A percentile compares a stretch with the other conserved stretches of the same genome.
phyloP scores from a whole-genome alignment of 208 protist species.

The Wallacemonas sp. region DNA sequence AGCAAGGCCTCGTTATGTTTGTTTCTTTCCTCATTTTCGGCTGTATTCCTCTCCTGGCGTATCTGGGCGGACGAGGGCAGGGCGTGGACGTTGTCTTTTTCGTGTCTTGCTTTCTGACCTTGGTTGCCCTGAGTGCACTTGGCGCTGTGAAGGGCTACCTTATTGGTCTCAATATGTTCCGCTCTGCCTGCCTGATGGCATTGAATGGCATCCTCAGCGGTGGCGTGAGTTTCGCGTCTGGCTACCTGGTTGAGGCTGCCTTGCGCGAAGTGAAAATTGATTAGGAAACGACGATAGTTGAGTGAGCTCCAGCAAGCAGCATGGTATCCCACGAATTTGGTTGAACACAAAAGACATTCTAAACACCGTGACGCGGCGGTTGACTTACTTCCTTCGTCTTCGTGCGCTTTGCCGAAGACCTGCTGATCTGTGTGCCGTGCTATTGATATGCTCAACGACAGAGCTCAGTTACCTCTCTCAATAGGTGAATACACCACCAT shows the following conservation, averaged over 20 bases:
- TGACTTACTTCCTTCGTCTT: conserved; percentile 2
- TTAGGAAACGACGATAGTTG: neutral
- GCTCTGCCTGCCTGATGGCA: conserved; percentile 77
- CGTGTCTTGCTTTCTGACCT: conserved; percentile 76
- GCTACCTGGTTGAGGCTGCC: conserved; percentile 58
- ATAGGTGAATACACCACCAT: too few relatives aligned
- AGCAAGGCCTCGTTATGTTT: conserved; percentile 93
- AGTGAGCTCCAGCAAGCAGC: neutral
- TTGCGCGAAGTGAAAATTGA: conserved; percentile 32
- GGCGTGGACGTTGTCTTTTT: conserved; percentile 76
- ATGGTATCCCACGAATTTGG: neutral
- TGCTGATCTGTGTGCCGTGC: too few relatives aligned
- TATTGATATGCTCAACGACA: too few relatives aligned
- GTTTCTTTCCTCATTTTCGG: conserved; percentile 94
- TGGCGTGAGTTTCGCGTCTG: conserved; percentile 73
- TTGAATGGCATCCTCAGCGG: conserved; percentile 88
- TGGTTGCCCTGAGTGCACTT: conserved; percentile 72
- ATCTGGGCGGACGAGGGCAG: conserved; percentile 66
- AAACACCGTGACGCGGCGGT: neutral
- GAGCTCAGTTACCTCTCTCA: too few relatives aligned
- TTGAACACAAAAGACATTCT: neutral
- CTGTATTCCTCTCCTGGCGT: conserved; percentile 85
- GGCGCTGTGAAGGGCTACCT: conserved; percentile 88
- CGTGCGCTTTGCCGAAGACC: too few relatives aligned
- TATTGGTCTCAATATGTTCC: conserved; percentile 58